Evolutionary conservation across 2,329 filamentous ascomycete species (phyloP), one percentile per base, ranked within the genome.

Genomic region (Penicillium thymicola): DNA sequence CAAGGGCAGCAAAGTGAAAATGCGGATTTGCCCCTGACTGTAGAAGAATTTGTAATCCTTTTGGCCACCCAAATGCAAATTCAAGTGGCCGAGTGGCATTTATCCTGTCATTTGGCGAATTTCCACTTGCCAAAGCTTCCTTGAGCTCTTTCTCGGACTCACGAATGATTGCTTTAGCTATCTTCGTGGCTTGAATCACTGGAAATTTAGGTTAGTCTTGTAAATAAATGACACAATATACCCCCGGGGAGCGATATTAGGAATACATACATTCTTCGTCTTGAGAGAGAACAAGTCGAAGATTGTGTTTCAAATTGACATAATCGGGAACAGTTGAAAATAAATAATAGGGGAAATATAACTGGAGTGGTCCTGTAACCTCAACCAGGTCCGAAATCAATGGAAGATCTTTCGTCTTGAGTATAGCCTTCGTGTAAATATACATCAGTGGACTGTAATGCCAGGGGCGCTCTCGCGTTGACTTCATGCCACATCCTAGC

Each of bases 1-100:
- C 37, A 25, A 37, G n/a, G 5, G 14, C 28, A 32, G 6, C 23
- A 28, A 23, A 47, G 21, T 18, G 8, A 8, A 18, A 3, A 18
- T 49, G 25, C n/a, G 45, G 28, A 10, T 55, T 44, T 5, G 43
- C 28, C 6, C 52, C 57, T 27, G 44, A 44, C 10, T 52, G 34
- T 13, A 55, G 30, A 21, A 58, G 27, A 5, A 58, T 51, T 21
- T 45, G 28, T 2, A 55, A 28, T 0, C 57, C 57, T 32, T 41
- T 48, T 3, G 47, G 47, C 57, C 57, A 55, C 28, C 52, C 52
- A 16, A 59, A 18, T 3, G 57, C 53, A 5, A 55, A 23, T 10
- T 59, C 37, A 10, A 59, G 44, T 8, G 45, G 10, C 13, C 44
- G 40, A 8, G 13, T 9, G 16, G 13, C 2, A 1, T 40, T 18